A percentile compares a stretch with the other conserved stretches of the same genome.
These are phyloP conservation scores for Pleurotus eryngii DNA, from an alignment of 768 basidiomycete genomes.

Conservation along the genomic window DNA sequence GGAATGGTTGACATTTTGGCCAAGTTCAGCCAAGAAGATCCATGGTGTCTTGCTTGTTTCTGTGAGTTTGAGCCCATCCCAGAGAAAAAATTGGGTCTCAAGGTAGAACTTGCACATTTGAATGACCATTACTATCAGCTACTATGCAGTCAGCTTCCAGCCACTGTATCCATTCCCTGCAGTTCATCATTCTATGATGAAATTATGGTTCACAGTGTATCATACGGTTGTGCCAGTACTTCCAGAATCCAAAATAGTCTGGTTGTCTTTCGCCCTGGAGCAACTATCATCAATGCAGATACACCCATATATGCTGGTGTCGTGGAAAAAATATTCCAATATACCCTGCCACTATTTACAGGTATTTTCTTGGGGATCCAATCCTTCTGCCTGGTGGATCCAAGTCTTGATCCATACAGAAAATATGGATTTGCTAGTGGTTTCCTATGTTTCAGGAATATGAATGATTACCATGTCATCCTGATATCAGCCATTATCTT, in stretches of 20 bases:
- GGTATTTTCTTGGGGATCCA: constrained; percentile 7
- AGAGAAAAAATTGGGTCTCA: not conserved
- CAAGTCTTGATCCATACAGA: constrained; percentile 9
- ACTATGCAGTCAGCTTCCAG: no score
- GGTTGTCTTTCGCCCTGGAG: no score
- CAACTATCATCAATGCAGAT: no score
- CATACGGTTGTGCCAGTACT: no score
- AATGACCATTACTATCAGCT: not conserved
- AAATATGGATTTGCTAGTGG: constrained; percentile 12
- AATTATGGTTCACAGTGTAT: no score
- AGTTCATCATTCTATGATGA: no score
- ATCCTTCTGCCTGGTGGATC: not conserved
- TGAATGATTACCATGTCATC: not conserved
- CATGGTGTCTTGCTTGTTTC: constrained; percentile 10
- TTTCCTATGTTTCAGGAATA: constrained; percentile 4
- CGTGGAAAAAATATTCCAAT: constrained; percentile 9
- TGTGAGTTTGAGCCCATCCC: constrained; percentile 6
- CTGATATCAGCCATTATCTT: constrained; percentile 9
- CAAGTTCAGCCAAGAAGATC: constrained; percentile 12
- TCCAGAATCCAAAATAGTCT: no score
- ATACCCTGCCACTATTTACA: not conserved
- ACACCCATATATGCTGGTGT: not conserved
- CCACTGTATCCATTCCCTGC: no score
- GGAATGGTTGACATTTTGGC: constrained; percentile 10
- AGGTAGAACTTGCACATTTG: not conserved